These are phyloP conservation scores for Coemansia sp. DNA, from an alignment of 192 early-diverging fungal genomes.

Conservation along the genomic window DNA sequence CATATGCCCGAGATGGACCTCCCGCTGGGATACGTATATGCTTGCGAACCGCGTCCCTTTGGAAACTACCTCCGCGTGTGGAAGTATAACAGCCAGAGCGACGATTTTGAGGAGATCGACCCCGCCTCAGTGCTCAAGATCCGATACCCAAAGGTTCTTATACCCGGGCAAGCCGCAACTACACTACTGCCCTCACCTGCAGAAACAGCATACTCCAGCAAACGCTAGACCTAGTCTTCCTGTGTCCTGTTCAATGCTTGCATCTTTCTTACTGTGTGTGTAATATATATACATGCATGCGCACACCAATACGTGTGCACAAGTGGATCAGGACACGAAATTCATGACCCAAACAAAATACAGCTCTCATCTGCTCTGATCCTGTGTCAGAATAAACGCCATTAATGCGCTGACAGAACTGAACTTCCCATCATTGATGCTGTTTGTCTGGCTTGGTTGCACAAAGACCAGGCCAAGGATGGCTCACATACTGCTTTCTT, in stretches of 20 bases:
- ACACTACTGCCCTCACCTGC: constrained; percentile 49
- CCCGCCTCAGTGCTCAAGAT: constrained; percentile 38
- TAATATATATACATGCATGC: not conserved
- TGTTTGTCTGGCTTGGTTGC: too few species aligned
- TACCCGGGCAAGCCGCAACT: constrained; percentile 10
- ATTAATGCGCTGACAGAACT: too few species aligned
- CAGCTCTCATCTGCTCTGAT: not conserved
- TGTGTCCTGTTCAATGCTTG: not conserved
- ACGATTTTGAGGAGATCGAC: constrained; percentile 49
- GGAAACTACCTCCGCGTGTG: constrained; percentile 59
- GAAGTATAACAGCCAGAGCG: constrained; percentile 23
- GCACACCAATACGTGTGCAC: not conserved
- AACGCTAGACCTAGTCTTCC: constrained; percentile 6
- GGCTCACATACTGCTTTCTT: too few species aligned
- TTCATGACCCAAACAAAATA: not conserved
- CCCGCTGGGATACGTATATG: constrained; percentile 79
- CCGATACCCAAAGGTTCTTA: constrained; percentile 28
- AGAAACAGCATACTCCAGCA: constrained; percentile 30
- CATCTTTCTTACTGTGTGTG: not conserved
- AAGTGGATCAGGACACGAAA: not conserved
- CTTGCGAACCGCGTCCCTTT: constrained; percentile 81
- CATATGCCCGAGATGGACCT: constrained; percentile 81
- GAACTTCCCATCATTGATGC: too few species aligned
- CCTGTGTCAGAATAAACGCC: too few species aligned
- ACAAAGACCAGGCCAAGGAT: too few species aligned